Conservation (phyloP, 352 stramenopile genomes). For the Elongisporangium senticosum region DNA sequence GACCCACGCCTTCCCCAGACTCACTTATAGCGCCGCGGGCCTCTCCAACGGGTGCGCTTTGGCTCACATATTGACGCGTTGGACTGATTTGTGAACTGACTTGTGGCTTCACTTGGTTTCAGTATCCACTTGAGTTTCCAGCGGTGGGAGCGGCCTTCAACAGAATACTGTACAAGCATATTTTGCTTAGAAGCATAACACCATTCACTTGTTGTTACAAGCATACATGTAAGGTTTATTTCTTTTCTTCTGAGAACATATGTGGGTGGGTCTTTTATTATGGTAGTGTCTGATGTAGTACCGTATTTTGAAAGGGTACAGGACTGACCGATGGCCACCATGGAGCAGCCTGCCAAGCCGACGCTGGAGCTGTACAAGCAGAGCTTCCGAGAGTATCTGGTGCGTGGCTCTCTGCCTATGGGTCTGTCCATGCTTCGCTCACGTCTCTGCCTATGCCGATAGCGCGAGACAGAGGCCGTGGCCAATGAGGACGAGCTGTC, state of each 20-base stretch:
- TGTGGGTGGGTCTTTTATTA: neutral
- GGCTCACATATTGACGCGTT: neutral
- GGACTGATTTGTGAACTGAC: neutral
- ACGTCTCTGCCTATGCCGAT: neutral
- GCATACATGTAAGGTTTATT: too few relatives aligned
- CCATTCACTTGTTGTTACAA: too few relatives aligned
- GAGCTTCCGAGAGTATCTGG: conserved; percentile 76
- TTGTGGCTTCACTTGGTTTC: neutral
- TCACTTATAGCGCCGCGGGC: conserved; percentile 25
- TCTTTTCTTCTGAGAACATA: neutral
- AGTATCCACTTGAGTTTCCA: neutral
- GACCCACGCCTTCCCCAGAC: conserved; percentile 30
- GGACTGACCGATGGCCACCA: neutral
- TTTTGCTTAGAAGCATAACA: too few relatives aligned
- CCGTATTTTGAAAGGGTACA: neutral
- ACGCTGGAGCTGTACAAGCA: conserved; percentile 75
- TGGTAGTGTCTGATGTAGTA: neutral
- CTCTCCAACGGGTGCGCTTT: neutral
- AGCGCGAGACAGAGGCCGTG: conserved; percentile 63
- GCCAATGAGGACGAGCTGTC: conserved; percentile 41
- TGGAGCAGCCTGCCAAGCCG: conserved; percentile 30
- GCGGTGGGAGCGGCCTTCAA: neutral
- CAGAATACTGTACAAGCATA: neutral
- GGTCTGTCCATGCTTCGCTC: neutral
- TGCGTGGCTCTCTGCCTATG: conserved; percentile 2